A percentile compares a stretch with the other conserved stretches of the same genome.
Conservation (phyloP, 2,329 filamentous ascomycete species). For the Alternaria triticimaculans region DNA sequence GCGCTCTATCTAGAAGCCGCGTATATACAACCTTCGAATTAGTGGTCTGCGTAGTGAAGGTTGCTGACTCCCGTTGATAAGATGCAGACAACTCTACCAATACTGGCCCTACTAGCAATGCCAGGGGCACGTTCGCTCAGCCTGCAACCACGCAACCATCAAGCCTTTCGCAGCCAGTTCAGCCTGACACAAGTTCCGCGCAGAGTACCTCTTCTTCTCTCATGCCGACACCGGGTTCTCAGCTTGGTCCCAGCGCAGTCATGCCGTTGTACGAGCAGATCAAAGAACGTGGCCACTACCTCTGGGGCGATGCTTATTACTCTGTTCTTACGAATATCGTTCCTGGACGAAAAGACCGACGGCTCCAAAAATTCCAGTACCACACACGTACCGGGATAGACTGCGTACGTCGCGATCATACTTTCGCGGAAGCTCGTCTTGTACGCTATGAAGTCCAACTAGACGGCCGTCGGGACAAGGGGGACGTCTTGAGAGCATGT, state of each 20-base stretch:
- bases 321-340: background rate
- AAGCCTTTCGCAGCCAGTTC: background rate
- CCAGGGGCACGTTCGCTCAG: background rate
- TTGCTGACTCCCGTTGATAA: background rate
- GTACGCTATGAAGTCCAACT: background rate
- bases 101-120: background rate
- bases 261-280: background rate
- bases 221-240: background rate
- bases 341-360: background rate
- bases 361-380: background rate
- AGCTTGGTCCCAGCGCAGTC: background rate
- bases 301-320: background rate
- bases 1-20: background rate
- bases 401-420: background rate
- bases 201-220: background rate
- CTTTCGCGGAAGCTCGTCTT: background rate
- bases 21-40: background rate
- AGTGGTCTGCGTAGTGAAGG: background rate
- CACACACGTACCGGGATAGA: no score
- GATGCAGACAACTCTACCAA: background rate
- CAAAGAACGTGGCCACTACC: background rate
- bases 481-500: background rate
- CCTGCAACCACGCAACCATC: background rate
- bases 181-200: background rate
- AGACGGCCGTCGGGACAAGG: fast-evolving